Evolutionary conservation across 371 early-diverging fungal genomes (phyloP).

Genomic region (Mucor sp.): DNA sequence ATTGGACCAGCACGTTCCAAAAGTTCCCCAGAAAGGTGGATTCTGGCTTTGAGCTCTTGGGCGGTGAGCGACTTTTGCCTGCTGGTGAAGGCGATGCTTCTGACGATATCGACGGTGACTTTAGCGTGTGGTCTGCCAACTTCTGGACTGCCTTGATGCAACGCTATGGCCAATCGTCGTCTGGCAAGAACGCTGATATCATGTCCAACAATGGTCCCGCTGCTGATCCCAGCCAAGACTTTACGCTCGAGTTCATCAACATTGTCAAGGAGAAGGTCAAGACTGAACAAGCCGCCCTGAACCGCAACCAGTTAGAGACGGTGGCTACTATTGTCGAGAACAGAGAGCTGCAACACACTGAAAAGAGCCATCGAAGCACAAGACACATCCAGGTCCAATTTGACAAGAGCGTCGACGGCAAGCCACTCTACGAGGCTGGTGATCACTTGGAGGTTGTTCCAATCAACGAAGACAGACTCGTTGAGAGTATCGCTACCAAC

Average conservation of each 20-base stretch:
- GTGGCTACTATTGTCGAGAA: neutral
- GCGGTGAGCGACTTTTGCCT: constrained; percentile 32
- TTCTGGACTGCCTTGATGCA: constrained; percentile 6
- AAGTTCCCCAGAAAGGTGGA: constrained; percentile 41
- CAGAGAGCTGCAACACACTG: constrained; percentile 18
- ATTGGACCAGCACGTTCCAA: constrained; percentile 46
- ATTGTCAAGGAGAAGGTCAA: neutral
- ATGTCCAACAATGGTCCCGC: neutral
- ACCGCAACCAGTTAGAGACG: neutral
- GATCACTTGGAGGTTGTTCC: constrained; percentile 50
- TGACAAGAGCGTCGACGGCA: constrained; percentile 7
- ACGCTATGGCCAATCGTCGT: neutral
- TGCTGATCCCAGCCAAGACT: constrained; percentile 28
- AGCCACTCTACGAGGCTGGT: constrained; percentile 31
- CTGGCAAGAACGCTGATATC: constrained; percentile 3
- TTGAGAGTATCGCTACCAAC: constrained; percentile 33
- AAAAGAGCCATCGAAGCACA: constrained; percentile 27
- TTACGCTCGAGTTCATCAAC: constrained; percentile 45
- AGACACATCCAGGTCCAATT: constrained; percentile 37
- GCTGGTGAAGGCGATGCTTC: constrained; percentile 45
- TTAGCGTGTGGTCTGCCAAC: constrained; percentile 25
- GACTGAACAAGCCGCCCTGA: neutral
- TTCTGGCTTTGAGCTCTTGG: constrained; percentile 30
- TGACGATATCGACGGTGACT: constrained; percentile 38
- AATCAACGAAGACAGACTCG: constrained; percentile 25